Conservation (phyloP, 139 green algal species). For the Coelastrella sp. region DNA sequence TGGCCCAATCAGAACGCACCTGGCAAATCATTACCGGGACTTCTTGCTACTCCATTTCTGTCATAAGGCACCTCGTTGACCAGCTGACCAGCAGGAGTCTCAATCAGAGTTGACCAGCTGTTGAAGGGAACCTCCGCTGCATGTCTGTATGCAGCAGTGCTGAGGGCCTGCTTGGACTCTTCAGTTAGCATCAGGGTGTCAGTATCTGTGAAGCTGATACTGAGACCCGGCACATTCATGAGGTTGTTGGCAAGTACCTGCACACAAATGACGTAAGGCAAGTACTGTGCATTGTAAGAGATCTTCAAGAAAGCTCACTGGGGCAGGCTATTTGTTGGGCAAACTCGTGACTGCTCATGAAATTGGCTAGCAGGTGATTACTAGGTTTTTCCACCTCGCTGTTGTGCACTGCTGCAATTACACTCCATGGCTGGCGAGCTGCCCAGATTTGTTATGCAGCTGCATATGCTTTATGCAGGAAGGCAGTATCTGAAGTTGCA, state of each 20-base stretch:
- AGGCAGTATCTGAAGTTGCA: too few species aligned
- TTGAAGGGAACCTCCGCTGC: background rate
- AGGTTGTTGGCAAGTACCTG: background rate
- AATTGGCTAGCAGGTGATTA: too few species aligned
- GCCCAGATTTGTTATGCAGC: too few species aligned
- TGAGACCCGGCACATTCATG: background rate
- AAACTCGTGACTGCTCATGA: too few species aligned
- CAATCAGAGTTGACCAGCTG: background rate
- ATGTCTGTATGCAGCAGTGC: background rate
- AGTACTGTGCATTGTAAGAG: too few species aligned
- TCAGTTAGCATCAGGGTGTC: background rate
- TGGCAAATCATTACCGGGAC: background rate
- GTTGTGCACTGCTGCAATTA: too few species aligned
- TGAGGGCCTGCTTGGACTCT: background rate
- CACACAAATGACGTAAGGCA: too few species aligned
- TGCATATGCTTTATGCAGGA: too few species aligned
- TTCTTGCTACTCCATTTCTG: background rate
- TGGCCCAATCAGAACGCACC: background rate
- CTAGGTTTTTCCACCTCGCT: too few species aligned
- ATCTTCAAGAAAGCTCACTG: too few species aligned
- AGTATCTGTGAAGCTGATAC: background rate
- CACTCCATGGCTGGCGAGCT: too few species aligned
- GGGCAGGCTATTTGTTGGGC: too few species aligned
- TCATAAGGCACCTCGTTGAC: background rate
- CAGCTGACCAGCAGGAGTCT: background rate